Evolutionary conservation across 306 rosid genomes (phyloP).

Genomic region (Lotus japonicus): DNA sequence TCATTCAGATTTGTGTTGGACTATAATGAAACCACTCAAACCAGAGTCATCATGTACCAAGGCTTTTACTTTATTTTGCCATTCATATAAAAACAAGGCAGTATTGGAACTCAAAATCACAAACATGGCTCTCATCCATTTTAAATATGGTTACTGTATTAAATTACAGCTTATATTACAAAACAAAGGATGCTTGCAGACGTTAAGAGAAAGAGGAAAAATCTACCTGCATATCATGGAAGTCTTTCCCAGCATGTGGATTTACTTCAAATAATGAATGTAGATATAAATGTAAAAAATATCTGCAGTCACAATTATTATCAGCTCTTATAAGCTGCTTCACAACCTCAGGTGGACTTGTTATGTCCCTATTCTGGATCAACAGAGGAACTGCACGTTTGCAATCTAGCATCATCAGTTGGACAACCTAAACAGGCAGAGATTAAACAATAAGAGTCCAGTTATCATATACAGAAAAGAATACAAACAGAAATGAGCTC

Average conservation of each 20-base stretch:
- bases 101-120: not conserved
- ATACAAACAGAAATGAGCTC: slow-evolving; percentile 1
- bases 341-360: slow-evolving; percentile 74
- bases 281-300: slow-evolving; percentile 71
- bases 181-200: slow-evolving; percentile 16
- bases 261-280: slow-evolving; percentile 90
- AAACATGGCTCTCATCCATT: slow-evolving; percentile 13
- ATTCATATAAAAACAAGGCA: not conserved
- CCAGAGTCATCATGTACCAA: not conserved
- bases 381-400: slow-evolving; percentile 80
- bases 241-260: slow-evolving; percentile 88
- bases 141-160: not conserved
- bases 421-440: slow-evolving; percentile 60
- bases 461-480: not conserved
- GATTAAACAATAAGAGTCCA: slow-evolving; percentile 16
- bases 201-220: slow-evolving; percentile 12
- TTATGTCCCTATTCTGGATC: slow-evolving; percentile 64
- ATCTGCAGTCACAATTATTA: slow-evolving; percentile 54
- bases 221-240: slow-evolving; percentile 91
- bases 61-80: not conserved
- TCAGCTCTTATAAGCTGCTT: slow-evolving; percentile 58
- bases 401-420: slow-evolving; percentile 88
- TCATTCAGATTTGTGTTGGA: not conserved
- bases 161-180: not conserved
- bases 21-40: not conserved